Evolutionary conservation across 78 protist species (phyloP).

Genomic region (Mastigamoeba balamuthi): DNA sequence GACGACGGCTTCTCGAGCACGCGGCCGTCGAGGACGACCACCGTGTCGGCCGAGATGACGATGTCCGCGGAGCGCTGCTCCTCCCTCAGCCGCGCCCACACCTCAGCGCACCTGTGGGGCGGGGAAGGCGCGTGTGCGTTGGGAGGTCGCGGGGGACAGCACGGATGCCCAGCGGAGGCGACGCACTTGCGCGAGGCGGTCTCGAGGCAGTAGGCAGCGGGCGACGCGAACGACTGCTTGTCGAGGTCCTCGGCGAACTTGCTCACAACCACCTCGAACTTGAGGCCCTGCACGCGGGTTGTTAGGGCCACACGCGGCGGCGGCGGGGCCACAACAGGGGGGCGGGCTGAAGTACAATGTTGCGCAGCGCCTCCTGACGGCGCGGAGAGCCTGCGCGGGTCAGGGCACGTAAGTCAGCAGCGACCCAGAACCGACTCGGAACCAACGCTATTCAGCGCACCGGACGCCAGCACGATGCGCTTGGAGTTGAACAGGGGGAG

Average conservation of each 20-base stretch:
- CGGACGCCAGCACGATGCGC: too few species aligned
- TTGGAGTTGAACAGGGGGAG: too few species aligned
- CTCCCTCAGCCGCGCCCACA: background rate
- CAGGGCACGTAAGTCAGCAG: too few species aligned
- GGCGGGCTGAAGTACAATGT: too few species aligned
- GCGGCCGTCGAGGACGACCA: slow-evolving; percentile 17
- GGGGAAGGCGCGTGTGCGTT: background rate
- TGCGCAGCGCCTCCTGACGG: too few species aligned
- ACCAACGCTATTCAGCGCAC: too few species aligned
- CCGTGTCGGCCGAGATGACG: slow-evolving; percentile 34
- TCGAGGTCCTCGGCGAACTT: slow-evolving; percentile 33
- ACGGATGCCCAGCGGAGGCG: background rate
- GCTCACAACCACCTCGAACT: slow-evolving; percentile 10
- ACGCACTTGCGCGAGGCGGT: slow-evolving; percentile 11
- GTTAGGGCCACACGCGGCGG: too few species aligned
- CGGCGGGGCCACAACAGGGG: too few species aligned
- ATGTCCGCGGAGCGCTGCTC: slow-evolving; percentile 2
- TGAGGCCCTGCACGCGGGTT: too few species aligned
- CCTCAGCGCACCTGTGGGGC: background rate
- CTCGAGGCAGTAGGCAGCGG: slow-evolving; percentile 3
- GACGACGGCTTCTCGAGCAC: slow-evolving; percentile 37
- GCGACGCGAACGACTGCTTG: background rate
- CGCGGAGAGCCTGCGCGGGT: too few species aligned
- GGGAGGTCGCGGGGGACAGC: background rate
- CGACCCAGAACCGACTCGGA: too few species aligned